Percentiles rank a stretch among this genome's conserved stretches.
Evolutionary conservation across 2,329 filamentous ascomycete genomes (phyloP).

Genomic region (Fusarium avenaceum): DNA sequence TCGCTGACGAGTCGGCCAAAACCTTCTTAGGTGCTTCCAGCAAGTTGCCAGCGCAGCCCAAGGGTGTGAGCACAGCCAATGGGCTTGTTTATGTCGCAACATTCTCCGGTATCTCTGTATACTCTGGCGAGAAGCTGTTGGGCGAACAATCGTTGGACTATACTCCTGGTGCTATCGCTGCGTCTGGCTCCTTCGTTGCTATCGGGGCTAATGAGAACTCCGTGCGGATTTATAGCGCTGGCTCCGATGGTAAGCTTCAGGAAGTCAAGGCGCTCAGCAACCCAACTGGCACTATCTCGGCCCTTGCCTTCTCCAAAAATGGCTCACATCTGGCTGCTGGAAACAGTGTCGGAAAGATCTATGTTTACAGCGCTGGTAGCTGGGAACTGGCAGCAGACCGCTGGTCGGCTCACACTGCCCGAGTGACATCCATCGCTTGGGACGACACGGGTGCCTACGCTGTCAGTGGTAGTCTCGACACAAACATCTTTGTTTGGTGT

Average conservation of each 20-base stretch:
- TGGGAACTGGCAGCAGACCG: conserved; percentile 83
- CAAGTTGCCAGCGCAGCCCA: conserved; percentile 84
- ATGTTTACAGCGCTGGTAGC: conserved; percentile 75
- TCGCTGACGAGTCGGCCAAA: conserved; percentile 79
- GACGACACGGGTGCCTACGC: conserved; percentile 81
- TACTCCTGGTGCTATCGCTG: conserved; percentile 78
- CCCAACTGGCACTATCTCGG: conserved; percentile 79
- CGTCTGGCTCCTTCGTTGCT: conserved; percentile 75
- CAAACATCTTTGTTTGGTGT: conserved; percentile 94
- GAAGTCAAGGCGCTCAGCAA: conserved; percentile 72
- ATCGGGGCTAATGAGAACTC: conserved; percentile 81
- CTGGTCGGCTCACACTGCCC: conserved; percentile 72
- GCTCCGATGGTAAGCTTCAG: conserved; percentile 68
- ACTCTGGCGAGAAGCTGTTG: conserved; percentile 72
- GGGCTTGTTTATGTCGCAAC: conserved; percentile 70
- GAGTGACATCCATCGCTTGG: conserved; percentile 77
- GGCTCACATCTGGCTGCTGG: conserved; percentile 86
- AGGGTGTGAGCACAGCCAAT: conserved; percentile 72
- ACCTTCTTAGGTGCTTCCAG: conserved; percentile 79
- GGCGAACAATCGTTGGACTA: conserved; percentile 71
- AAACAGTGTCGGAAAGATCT: conserved; percentile 87
- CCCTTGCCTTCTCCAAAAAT: conserved; percentile 84
- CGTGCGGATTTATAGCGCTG: conserved; percentile 77
- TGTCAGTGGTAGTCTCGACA: conserved; percentile 88
- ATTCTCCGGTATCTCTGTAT: conserved; percentile 64